Percentiles rank a stretch among this genome's conserved stretches.
These are phyloP conservation scores for Rhodotorula sp. DNA, from an alignment of 1,284 basidiomycete species.

Conservation along the genomic window DNA sequence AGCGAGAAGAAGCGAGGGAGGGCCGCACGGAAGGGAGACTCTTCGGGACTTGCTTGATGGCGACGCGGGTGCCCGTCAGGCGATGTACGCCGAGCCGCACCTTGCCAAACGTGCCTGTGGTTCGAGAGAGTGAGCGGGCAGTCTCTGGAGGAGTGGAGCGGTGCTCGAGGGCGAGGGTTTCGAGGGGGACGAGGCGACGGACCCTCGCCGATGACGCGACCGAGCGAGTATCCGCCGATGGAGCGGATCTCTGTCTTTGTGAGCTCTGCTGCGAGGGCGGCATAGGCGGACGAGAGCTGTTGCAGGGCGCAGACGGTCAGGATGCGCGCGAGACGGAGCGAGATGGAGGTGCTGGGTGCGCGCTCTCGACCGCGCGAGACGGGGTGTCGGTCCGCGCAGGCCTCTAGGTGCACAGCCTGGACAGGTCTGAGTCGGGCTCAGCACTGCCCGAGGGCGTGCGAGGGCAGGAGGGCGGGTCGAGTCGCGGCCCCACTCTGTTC, in stretches of 20 bases:
- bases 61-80: slow-evolving; percentile 64
- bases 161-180: neutral
- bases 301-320: neutral
- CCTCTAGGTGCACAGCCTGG: too few species aligned
- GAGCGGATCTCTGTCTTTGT: slow-evolving; percentile 83
- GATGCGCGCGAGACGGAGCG: neutral
- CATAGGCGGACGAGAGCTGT: slow-evolving; percentile 91
- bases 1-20: neutral
- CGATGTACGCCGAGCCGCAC: slow-evolving; percentile 47
- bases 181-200: slow-evolving; percentile 39
- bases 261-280: slow-evolving; percentile 93
- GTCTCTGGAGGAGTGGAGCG: slow-evolving; percentile 14
- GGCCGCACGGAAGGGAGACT: slow-evolving; percentile 65
- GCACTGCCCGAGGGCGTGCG: too few species aligned
- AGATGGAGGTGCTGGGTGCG: neutral
- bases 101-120: slow-evolving; percentile 47
- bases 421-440: neutral
- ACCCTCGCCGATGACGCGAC: slow-evolving; percentile 96
- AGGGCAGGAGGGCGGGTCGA: neutral
- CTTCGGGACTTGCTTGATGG: slow-evolving; percentile 98
- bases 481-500: neutral
- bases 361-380: too few species aligned
- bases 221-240: slow-evolving; percentile 92
- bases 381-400: too few species aligned
- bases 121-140: slow-evolving; percentile 6